These are phyloP conservation scores for Claviceps spartinae DNA, from an alignment of 2,329 filamentous ascomycete genomes.

Conservation along the genomic window DNA sequence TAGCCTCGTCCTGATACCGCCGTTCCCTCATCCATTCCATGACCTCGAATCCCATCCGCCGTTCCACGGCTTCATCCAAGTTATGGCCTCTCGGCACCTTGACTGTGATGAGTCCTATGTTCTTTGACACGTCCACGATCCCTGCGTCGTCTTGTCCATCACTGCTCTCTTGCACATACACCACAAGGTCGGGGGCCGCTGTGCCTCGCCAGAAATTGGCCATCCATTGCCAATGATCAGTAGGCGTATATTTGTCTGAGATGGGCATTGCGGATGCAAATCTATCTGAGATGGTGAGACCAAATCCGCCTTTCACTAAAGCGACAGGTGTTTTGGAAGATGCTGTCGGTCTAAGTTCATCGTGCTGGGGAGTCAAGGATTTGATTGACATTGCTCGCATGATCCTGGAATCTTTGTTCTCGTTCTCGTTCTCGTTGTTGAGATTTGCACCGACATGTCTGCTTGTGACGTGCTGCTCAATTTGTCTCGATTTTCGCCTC, in stretches of 20 bases:
- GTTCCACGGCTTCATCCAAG: slow-evolving; percentile 55
- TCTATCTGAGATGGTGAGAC: slow-evolving; percentile 62
- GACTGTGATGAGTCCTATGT: slow-evolving; percentile 41
- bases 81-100: slow-evolving; percentile 28
- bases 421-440: not conserved
- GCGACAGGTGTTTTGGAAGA: slow-evolving; percentile 47
- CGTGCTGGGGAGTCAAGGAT: slow-evolving; percentile 1
- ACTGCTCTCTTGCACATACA: slow-evolving; percentile 42
- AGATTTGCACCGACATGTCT: not conserved
- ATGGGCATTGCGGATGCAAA: slow-evolving; percentile 65
- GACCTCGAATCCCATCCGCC: slow-evolving; percentile 75
- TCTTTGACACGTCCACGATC: slow-evolving; percentile 42
- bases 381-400: slow-evolving; percentile 2
- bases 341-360: slow-evolving; percentile 5
- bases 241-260: slow-evolving; percentile 59
- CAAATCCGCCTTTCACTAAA: slow-evolving; percentile 64
- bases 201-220: slow-evolving; percentile 85
- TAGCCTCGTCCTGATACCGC: slow-evolving; percentile 22
- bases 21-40: slow-evolving; percentile 58
- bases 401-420: slow-evolving; percentile 3
- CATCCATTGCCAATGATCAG: slow-evolving; percentile 98
- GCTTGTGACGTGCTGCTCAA: slow-evolving; percentile 38
- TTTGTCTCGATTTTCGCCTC: slow-evolving; percentile 62
- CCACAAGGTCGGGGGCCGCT: slow-evolving; percentile 65
- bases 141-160: slow-evolving; percentile 24